phyloP scores from a whole-genome alignment of 805 yeast genomes.

The Lipomyces starkeyi region DNA sequence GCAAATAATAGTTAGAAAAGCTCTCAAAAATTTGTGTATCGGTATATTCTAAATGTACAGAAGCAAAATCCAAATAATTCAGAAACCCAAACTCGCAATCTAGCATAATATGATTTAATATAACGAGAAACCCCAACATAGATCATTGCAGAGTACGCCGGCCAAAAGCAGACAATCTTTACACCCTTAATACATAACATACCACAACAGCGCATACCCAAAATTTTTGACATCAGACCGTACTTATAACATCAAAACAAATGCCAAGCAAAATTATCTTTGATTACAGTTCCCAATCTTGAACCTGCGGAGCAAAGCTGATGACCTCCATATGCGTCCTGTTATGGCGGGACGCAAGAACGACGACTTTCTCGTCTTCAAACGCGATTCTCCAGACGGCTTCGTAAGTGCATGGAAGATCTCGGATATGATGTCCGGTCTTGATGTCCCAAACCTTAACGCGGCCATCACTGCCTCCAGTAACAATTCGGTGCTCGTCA shows the following conservation, averaged over 20 bases:
- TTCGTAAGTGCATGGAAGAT: slow-evolving; percentile 46
- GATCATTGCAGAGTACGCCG: not conserved
- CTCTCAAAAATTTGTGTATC: not conserved
- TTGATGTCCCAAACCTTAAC: slow-evolving; percentile 51
- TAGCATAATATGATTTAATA: not conserved
- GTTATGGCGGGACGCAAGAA: slow-evolving; percentile 45
- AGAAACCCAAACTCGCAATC: not conserved
- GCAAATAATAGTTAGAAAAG: too few species aligned
- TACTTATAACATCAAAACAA: too few species aligned
- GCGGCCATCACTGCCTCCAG: slow-evolving; percentile 53
- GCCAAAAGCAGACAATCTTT: not conserved
- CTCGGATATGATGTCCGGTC: slow-evolving; percentile 50
- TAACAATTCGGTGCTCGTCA: slow-evolving; percentile 49
- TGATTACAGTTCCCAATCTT: slow-evolving; percentile 17
- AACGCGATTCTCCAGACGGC: slow-evolving; percentile 53
- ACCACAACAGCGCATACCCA: not conserved
- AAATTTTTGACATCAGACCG: not conserved
- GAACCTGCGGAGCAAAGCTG: slow-evolving; percentile 45
- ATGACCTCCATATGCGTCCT: slow-evolving; percentile 48
- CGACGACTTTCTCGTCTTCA: slow-evolving; percentile 49
- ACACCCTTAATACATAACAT: not conserved
- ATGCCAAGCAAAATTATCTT: not conserved
- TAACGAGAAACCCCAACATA: not conserved
- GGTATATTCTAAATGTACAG: not conserved
- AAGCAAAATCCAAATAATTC: not conserved